Evolutionary conservation across 768 basidiomycete species (phyloP).

Genomic region (Kwoniella dendrophila): DNA sequence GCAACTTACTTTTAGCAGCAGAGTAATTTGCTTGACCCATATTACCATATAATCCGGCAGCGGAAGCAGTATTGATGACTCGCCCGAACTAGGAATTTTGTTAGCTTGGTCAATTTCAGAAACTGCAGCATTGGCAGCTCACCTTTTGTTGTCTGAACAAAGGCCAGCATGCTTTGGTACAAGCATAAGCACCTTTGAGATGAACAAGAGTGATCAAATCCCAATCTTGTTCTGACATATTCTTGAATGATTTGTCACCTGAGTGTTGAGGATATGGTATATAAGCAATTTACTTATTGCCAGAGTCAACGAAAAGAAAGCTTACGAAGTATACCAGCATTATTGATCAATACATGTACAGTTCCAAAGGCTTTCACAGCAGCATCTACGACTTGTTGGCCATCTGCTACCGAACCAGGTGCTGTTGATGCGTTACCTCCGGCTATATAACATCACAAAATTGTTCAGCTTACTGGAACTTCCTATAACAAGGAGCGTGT

Average conservation of each 20-base stretch:
- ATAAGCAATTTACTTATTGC: neutral
- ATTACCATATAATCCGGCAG: conserved; percentile 93
- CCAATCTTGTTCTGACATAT: conserved; percentile 91
- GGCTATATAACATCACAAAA: conserved; percentile 59
- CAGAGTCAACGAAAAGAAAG: neutral
- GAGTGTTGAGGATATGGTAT: neutral
- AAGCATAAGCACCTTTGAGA: conserved; percentile 87
- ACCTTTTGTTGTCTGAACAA: conserved; percentile 68
- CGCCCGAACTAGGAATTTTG: conserved; percentile 92
- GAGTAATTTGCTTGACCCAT: conserved; percentile 98
- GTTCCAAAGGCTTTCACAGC: conserved; percentile 82
- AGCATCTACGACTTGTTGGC: conserved; percentile 78
- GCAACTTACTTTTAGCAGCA: conserved; percentile 74
- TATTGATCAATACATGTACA: conserved; percentile 74
- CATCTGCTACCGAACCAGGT: conserved; percentile 82
- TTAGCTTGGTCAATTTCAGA: too few species aligned
- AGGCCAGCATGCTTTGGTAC: conserved; percentile 95
- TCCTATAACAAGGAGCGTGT: too few species aligned
- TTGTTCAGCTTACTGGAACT: neutral
- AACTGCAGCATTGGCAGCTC: conserved; percentile 8
- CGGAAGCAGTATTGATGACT: conserved; percentile 90
- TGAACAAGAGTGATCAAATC: conserved; percentile 87
- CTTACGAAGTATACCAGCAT: conserved; percentile 76
- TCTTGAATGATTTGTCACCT: conserved; percentile 72
- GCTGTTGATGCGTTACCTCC: conserved; percentile 88